phyloP scores from a whole-genome alignment of 371 early-diverging fungal genomes.

The Rhizopus arrhizus region DNA sequence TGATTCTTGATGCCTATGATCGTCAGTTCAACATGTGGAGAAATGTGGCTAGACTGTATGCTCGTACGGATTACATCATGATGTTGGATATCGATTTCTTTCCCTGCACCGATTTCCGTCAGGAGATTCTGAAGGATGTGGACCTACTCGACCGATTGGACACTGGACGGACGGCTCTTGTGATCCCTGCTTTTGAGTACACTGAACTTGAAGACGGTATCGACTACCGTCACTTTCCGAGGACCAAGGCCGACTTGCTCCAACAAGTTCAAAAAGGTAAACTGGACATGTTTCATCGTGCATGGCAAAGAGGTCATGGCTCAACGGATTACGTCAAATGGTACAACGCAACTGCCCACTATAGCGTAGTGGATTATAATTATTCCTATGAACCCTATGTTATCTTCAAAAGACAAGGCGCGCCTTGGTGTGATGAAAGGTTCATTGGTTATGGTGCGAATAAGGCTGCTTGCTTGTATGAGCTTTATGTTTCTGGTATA shows the following conservation, averaged over 20 bases:
- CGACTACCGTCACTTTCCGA: slow-evolving; percentile 60
- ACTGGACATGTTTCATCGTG: slow-evolving; percentile 64
- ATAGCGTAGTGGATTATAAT: slow-evolving; percentile 63
- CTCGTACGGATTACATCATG: slow-evolving; percentile 68
- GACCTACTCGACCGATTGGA: slow-evolving; percentile 45
- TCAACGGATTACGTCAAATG: slow-evolving; percentile 64
- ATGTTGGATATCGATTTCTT: slow-evolving; percentile 75
- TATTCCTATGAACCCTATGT: slow-evolving; percentile 73
- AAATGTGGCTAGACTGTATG: slow-evolving; percentile 70
- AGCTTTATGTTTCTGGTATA: slow-evolving; percentile 67
- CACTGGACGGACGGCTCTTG: slow-evolving; percentile 56
- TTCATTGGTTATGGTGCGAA: slow-evolving; percentile 77
- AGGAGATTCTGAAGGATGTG: slow-evolving; percentile 42
- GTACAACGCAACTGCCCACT: slow-evolving; percentile 52
- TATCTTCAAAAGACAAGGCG: slow-evolving; percentile 60
- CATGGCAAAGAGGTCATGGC: slow-evolving; percentile 68
- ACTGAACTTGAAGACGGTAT: slow-evolving; percentile 55
- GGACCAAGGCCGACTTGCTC: slow-evolving; percentile 47
- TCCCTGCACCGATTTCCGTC: slow-evolving; percentile 64
- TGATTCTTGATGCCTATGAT: slow-evolving; percentile 65
- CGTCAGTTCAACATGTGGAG: slow-evolving; percentile 78
- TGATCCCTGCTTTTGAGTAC: slow-evolving; percentile 72
- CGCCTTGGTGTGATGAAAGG: slow-evolving; percentile 76
- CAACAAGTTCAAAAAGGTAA: slow-evolving; percentile 46
- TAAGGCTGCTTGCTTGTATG: slow-evolving; percentile 74